Percentiles rank a stretch among this genome's conserved stretches.
These are phyloP conservation scores for Termitomyces sp. DNA, from an alignment of 768 basidiomycete genomes.

Conservation along the genomic window DNA sequence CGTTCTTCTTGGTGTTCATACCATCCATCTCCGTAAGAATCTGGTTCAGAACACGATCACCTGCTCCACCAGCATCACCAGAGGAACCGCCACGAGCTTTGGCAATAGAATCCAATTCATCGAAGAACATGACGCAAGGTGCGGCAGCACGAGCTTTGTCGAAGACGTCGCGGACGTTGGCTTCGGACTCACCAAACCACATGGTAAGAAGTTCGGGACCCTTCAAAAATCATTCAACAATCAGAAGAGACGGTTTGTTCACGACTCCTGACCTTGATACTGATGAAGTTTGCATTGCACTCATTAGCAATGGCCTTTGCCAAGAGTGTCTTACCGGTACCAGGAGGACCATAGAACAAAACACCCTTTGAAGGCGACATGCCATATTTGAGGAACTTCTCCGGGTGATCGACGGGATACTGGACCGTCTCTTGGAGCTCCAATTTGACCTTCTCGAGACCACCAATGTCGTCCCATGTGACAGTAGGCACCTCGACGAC, in stretches of 20 bases:
- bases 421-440: constrained; percentile 99
- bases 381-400: constrained; percentile 99
- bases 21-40: constrained; percentile 98
- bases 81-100: constrained; percentile 84
- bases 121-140: constrained; percentile 99
- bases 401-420: constrained; percentile 99
- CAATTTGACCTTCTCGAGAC: constrained; percentile 98
- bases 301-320: constrained; percentile 99
- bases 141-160: constrained; percentile 99
- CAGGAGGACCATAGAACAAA: constrained; percentile 98
- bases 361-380: constrained; percentile 99
- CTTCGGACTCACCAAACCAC: constrained; percentile 99
- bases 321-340: constrained; percentile 98
- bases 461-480: constrained; percentile 99
- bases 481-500: constrained; percentile 99
- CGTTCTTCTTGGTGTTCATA: constrained; percentile 98
- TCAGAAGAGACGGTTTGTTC: neutral
- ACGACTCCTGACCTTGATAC: constrained; percentile 69
- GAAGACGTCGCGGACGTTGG: constrained; percentile 98
- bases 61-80: constrained; percentile 93
- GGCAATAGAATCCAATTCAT: constrained; percentile 98
- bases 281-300: constrained; percentile 99
- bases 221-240: constrained; percentile 26
- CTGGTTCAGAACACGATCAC: constrained; percentile 97
- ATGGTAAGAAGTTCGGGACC: constrained; percentile 97